Conservation (phyloP, 177 flowering plant species). For the Vitis hybrid region DNA sequence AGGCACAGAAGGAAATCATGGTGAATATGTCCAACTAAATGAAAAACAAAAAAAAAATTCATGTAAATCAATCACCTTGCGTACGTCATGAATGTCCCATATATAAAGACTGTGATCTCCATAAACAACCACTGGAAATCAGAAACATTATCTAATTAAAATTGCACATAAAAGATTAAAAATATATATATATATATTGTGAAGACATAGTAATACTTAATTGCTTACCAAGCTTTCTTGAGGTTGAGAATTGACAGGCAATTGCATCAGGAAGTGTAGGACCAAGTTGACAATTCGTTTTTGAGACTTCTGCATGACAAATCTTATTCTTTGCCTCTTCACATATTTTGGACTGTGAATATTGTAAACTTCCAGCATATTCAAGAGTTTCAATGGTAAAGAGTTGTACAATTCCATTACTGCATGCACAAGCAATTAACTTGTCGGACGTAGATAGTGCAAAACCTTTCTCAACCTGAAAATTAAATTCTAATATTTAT, state of each 20-base stretch:
- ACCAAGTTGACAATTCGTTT: slow-evolving; percentile 17
- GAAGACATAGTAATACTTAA: slow-evolving; percentile 7
- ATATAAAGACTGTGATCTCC: slow-evolving; percentile 66
- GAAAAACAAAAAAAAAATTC: neutral
- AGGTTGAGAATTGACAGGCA: slow-evolving; percentile 72
- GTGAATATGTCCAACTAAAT: neutral
- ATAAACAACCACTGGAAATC: slow-evolving; percentile 70
- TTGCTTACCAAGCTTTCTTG: slow-evolving; percentile 62
- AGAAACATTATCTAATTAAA: slow-evolving; percentile 7
- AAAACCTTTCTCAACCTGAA: slow-evolving; percentile 62
- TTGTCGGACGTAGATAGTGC: slow-evolving; percentile 54
- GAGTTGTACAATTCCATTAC: slow-evolving; percentile 61
- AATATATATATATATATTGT: no score
- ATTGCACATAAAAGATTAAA: neutral
- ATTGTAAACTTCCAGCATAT: slow-evolving; percentile 45
- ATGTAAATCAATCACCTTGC: slow-evolving; percentile 40
- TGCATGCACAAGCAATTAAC: slow-evolving; percentile 80
- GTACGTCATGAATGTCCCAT: slow-evolving; percentile 55
- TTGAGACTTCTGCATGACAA: slow-evolving; percentile 6
- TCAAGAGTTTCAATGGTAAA: slow-evolving; percentile 34
- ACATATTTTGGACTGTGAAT: slow-evolving; percentile 34
- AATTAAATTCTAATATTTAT: slow-evolving; percentile 8
- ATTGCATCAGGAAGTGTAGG: slow-evolving; percentile 61
- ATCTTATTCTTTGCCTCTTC: slow-evolving; percentile 12
- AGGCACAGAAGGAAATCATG: neutral